Evolutionary conservation across 2,329 filamentous ascomycete genomes (phyloP).

Genomic region (Ceratocystis ficicola): DNA sequence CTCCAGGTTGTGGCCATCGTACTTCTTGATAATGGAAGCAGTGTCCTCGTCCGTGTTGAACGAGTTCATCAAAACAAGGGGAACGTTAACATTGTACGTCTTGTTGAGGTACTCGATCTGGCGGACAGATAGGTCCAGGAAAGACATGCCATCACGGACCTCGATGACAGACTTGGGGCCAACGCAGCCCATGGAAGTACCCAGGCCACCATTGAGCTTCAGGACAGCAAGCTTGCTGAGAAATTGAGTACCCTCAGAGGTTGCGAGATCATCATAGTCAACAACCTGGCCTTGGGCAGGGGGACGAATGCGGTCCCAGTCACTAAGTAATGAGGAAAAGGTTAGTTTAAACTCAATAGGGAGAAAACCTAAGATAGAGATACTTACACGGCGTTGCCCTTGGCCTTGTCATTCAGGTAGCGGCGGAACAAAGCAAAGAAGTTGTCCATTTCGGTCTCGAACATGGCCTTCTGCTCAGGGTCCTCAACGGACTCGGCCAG

Average conservation of each 20-base stretch:
- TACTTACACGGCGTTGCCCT: constrained; percentile 74
- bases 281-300: constrained; percentile 90
- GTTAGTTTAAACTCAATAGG: background rate
- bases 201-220: constrained; percentile 98
- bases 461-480: constrained; percentile 74
- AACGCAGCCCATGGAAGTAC: constrained; percentile 99
- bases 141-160: constrained; percentile 99
- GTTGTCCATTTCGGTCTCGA: constrained; percentile 99
- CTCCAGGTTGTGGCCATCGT: constrained; percentile 98
- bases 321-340: constrained; percentile 38
- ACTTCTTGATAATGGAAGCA: constrained; percentile 99
- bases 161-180: constrained; percentile 99
- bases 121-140: constrained; percentile 94
- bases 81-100: constrained; percentile 93
- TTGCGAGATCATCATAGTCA: constrained; percentile 81
- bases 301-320: constrained; percentile 94
- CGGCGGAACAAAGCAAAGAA: constrained; percentile 98
- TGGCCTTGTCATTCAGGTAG: constrained; percentile 97
- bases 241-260: constrained; percentile 83
- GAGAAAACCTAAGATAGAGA: constrained; percentile 7
- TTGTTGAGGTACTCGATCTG: constrained; percentile 99
- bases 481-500: constrained; percentile 84
- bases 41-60: constrained; percentile 99
- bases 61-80: constrained; percentile 99
- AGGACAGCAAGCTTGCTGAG: constrained; percentile 95